Conservation (phyloP, 2,329 filamentous ascomycete species). For the Ciborinia camelliae region DNA sequence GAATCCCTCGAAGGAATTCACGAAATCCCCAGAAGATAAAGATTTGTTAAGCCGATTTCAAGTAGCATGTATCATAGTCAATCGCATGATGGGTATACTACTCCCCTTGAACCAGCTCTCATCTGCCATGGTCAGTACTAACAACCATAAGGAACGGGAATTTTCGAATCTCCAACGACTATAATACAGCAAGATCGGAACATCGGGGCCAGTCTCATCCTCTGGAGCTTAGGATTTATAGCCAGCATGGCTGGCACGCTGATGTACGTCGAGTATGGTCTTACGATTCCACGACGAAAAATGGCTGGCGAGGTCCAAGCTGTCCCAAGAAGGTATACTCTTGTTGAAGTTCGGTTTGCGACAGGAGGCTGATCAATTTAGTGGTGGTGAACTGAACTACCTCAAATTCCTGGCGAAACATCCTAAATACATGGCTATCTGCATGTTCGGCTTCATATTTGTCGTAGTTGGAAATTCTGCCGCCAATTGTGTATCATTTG, state of each 20-base stretch:
- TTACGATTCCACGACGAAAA: conserved; percentile 46
- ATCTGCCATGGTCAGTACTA: background rate
- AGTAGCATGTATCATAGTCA: conserved; percentile 11
- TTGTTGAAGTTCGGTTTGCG: background rate
- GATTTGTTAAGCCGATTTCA: conserved; percentile 18
- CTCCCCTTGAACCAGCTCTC: too few relatives aligned
- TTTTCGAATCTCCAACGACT: conserved; percentile 52
- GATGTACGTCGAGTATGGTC: conserved; percentile 46
- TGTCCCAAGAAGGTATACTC: conserved; percentile 41
- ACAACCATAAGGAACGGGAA: conserved; percentile 27
- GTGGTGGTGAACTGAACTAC: conserved; percentile 49
- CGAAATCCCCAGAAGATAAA: background rate
- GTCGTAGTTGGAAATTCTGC: conserved; percentile 48
- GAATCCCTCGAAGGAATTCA: conserved; percentile 7
- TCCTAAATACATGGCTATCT: conserved; percentile 30
- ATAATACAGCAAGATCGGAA: conserved; percentile 44
- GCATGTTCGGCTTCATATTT: conserved; percentile 41
- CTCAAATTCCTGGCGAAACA: background rate
- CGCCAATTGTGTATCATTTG: conserved; percentile 50
- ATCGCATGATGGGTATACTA: conserved; percentile 17
- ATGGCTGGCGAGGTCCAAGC: conserved; percentile 41
- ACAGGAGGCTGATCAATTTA: background rate
- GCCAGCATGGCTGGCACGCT: conserved; percentile 24
- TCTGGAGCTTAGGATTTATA: conserved; percentile 51
- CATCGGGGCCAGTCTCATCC: conserved; percentile 51